These are phyloP conservation scores for Trematosphaeria pertusa DNA, from an alignment of 2,329 filamentous ascomycete genomes.

Conservation along the genomic window DNA sequence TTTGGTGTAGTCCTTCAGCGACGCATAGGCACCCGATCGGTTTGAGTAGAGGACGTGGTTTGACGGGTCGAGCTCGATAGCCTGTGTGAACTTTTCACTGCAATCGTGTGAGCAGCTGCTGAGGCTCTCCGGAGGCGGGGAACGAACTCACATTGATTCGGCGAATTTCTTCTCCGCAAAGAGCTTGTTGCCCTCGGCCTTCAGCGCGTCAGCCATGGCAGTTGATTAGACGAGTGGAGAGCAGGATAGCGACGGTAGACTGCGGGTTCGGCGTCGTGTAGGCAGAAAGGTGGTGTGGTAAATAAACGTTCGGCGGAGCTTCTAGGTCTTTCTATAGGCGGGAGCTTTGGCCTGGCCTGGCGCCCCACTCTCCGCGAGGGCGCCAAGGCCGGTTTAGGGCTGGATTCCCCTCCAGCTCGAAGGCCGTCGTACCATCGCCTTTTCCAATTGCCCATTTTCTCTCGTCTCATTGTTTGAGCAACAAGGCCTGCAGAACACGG, in stretches of 20 bases:
- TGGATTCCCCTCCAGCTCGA: too few species aligned
- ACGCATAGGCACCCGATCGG: constrained; percentile 85
- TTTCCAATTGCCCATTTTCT: too few species aligned
- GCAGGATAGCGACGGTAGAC: constrained; percentile 5
- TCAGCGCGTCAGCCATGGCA: constrained; percentile 79
- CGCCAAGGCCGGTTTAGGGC: too few species aligned
- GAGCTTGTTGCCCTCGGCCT: constrained; percentile 97
- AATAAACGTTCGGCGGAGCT: constrained; percentile 42
- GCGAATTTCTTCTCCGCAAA: constrained; percentile 97
- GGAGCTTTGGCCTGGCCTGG: constrained; percentile 30
- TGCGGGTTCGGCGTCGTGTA: constrained; percentile 15
- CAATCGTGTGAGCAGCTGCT: constrained; percentile 20
- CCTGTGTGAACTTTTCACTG: constrained; percentile 93
- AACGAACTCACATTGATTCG: constrained; percentile 87
- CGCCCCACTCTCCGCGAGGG: too few species aligned
- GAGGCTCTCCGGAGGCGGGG: constrained; percentile 23
- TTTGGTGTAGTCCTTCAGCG: constrained; percentile 84
- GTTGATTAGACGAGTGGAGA: constrained; percentile 3
- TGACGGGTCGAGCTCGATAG: constrained; percentile 82
- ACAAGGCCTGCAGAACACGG: too few species aligned
- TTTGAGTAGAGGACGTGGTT: constrained; percentile 99
- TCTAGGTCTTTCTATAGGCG: constrained; percentile 47
- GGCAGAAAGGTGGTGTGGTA: constrained; percentile 30
- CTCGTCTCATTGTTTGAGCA: too few species aligned
- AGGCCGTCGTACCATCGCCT: constrained; percentile 28